Percentiles rank a stretch among this genome's conserved stretches.
These are phyloP conservation scores for Calocera viscosa DNA, from an alignment of 768 basidiomycete genomes.

Conservation along the genomic window DNA sequence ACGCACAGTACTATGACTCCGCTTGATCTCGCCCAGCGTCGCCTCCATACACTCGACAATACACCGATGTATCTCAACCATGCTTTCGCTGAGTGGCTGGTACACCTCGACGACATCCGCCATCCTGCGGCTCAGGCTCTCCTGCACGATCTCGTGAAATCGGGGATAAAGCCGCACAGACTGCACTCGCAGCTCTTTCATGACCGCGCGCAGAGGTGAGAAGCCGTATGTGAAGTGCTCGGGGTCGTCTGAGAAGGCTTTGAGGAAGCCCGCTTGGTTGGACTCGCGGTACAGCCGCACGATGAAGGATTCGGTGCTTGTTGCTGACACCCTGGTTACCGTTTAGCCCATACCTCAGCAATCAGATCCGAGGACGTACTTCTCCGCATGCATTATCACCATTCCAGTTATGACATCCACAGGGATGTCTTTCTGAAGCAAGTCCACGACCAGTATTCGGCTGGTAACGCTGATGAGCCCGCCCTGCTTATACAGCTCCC, in stretches of 20 bases:
- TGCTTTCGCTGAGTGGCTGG: slow-evolving; percentile 68
- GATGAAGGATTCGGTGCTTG: slow-evolving; percentile 84
- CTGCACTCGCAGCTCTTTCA: slow-evolving; percentile 83
- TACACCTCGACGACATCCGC: slow-evolving; percentile 89
- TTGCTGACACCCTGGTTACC: slow-evolving; percentile 57
- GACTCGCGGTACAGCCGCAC: slow-evolving; percentile 80
- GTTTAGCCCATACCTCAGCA: neutral
- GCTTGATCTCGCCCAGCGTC: slow-evolving; percentile 79
- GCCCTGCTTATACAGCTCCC: slow-evolving; percentile 68
- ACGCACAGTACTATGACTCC: slow-evolving; percentile 60
- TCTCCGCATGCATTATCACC: slow-evolving; percentile 81
- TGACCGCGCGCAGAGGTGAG: slow-evolving; percentile 79
- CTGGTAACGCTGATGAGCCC: slow-evolving; percentile 88
- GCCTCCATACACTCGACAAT: slow-evolving; percentile 89
- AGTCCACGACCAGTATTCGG: slow-evolving; percentile 87
- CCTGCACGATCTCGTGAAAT: slow-evolving; percentile 86
- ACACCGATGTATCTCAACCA: slow-evolving; percentile 85
- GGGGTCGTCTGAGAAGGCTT: slow-evolving; percentile 94
- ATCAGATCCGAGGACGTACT: slow-evolving; percentile 33
- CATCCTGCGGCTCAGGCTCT: slow-evolving; percentile 63
- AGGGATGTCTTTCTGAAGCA: slow-evolving; percentile 78
- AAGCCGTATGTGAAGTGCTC: slow-evolving; percentile 88
- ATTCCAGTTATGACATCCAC: slow-evolving; percentile 78
- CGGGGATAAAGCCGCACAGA: slow-evolving; percentile 88
- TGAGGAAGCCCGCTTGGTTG: slow-evolving; percentile 80